Evolutionary conservation across 768 basidiomycete genomes (phyloP).

Genomic region (Lactarius quietus): DNA sequence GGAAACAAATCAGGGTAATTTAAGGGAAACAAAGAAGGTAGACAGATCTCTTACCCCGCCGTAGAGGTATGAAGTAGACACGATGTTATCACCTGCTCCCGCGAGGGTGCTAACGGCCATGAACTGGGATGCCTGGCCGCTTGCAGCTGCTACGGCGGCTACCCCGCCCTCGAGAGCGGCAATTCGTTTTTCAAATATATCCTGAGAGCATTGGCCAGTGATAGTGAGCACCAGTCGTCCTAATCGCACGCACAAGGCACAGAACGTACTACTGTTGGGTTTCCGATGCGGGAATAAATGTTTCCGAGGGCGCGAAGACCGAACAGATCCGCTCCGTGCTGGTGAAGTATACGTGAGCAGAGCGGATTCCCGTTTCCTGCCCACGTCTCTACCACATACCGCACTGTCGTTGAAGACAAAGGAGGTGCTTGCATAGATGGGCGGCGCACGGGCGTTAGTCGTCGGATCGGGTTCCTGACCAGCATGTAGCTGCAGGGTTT

Average conservation of each 20-base stretch:
- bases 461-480: constrained; percentile 61
- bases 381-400: constrained; percentile 38
- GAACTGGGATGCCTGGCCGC: constrained; percentile 78
- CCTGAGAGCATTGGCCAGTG: constrained; percentile 37
- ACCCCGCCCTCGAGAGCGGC: constrained; percentile 75
- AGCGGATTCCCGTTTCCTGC: neutral
- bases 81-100: constrained; percentile 70
- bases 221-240: neutral
- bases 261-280: constrained; percentile 53
- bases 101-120: constrained; percentile 46
- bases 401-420: constrained; percentile 71
- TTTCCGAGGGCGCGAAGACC: constrained; percentile 56
- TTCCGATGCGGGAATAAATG: constrained; percentile 66
- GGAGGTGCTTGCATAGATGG: constrained; percentile 72
- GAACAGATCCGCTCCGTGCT: constrained; percentile 78
- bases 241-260: constrained; percentile 25
- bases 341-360: neutral
- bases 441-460: constrained; percentile 71
- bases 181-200: constrained; percentile 76
- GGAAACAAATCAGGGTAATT: neutral
- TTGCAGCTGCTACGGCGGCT: constrained; percentile 69
- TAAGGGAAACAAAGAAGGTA: neutral
- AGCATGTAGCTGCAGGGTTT: constrained; percentile 77
- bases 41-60: constrained; percentile 50
- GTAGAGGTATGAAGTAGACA: constrained; percentile 64